Evolutionary conservation across 164 flowering plant genomes (phyloP).

Genomic region (Annona cherimola): DNA sequence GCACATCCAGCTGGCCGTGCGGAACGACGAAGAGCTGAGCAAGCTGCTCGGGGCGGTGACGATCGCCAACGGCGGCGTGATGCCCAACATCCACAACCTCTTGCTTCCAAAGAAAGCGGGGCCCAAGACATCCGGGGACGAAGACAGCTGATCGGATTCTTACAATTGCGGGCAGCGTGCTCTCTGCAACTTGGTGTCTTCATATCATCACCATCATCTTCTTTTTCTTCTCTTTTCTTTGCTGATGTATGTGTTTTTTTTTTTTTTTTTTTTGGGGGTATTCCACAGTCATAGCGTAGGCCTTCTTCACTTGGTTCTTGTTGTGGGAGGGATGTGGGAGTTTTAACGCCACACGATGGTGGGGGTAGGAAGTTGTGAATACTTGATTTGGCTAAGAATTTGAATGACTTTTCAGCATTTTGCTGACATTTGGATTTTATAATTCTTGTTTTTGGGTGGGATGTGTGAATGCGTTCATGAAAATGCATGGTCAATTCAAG

Average conservation of each 20-base stretch:
- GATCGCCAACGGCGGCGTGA: conserved; percentile 85
- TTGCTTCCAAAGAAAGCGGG: conserved; percentile 66
- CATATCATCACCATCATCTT: neutral
- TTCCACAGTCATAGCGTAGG: too few relatives aligned
- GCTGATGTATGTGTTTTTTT: neutral
- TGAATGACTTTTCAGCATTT: too few relatives aligned
- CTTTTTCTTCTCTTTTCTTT: neutral
- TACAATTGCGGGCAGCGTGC: neutral
- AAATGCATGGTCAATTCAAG: too few relatives aligned
- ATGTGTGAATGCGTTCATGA: too few relatives aligned
- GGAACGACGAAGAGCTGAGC: conserved; percentile 86
- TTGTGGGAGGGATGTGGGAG: too few relatives aligned
- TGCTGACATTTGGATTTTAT: too few relatives aligned
- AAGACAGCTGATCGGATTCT: neutral
- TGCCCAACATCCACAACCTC: conserved; percentile 86
- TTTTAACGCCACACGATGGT: too few relatives aligned
- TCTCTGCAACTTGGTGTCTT: neutral
- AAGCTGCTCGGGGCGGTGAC: conserved; percentile 80
- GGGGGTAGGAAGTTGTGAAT: too few relatives aligned
- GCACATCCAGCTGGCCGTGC: conserved; percentile 65
- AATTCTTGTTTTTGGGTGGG: too few relatives aligned
- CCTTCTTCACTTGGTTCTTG: too few relatives aligned
- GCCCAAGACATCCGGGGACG: conserved; percentile 4
- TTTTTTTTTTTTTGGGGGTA: too few relatives aligned
- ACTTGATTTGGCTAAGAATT: too few relatives aligned